Percentiles rank a stretch among this genome's conserved stretches.
Conservation (phyloP, 768 basidiomycete genomes). For the Psilocybe sp. region DNA sequence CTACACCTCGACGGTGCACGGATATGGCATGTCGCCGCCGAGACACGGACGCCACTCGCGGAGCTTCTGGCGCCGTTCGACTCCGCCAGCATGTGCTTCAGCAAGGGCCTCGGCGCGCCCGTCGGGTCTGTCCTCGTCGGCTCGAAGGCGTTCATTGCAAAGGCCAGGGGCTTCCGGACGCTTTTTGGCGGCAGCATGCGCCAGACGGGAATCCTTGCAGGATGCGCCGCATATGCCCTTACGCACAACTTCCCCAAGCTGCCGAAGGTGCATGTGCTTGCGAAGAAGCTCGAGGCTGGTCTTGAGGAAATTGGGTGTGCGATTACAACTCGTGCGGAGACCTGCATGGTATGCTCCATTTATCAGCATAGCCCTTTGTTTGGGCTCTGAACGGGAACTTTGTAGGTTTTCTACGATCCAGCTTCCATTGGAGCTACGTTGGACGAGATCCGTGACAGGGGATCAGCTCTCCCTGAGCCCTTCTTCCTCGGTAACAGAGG, state of each 20-base stretch:
- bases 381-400: too few relatives aligned
- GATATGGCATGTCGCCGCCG: slow-evolving; percentile 89
- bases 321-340: slow-evolving; percentile 76
- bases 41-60: slow-evolving; percentile 61
- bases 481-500: slow-evolving; percentile 68
- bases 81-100: slow-evolving; percentile 90
- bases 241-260: slow-evolving; percentile 80
- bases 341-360: slow-evolving; percentile 78
- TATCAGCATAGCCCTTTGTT: too few relatives aligned
- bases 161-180: slow-evolving; percentile 90
- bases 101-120: slow-evolving; percentile 90
- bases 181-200: slow-evolving; percentile 94
- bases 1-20: slow-evolving; percentile 95
- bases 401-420: slow-evolving; percentile 83
- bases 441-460: slow-evolving; percentile 66
- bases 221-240: slow-evolving; percentile 84
- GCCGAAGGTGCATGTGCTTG: slow-evolving; percentile 70
- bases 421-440: slow-evolving; percentile 66
- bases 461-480: slow-evolving; percentile 62
- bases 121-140: slow-evolving; percentile 86
- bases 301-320: slow-evolving; percentile 71
- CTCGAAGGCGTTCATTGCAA: slow-evolving; percentile 66
- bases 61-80: slow-evolving; percentile 89
- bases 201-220: slow-evolving; percentile 84
- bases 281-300: slow-evolving; percentile 65